phyloP scores from a whole-genome alignment of 1,284 basidiomycete species.

The Sporisorium reilianum region DNA sequence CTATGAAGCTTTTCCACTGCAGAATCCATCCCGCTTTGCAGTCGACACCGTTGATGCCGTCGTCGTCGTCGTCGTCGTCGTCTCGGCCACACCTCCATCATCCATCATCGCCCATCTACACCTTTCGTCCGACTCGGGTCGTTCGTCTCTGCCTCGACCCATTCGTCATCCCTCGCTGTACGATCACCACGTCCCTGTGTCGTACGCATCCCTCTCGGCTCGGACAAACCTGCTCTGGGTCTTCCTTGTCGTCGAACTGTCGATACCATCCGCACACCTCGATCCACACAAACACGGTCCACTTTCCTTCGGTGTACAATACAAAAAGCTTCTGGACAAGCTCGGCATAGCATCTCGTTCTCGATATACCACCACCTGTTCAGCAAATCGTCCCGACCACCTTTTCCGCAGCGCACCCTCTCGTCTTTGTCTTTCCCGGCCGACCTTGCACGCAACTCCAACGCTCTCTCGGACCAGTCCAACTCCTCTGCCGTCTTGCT shows the following conservation, averaged over 20 bases:
- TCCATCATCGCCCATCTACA: slow-evolving; percentile 1
- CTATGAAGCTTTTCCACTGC: no score
- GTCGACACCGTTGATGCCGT: no score
- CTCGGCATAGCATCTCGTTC: slow-evolving; percentile 8
- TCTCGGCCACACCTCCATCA: neutral
- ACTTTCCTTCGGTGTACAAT: slow-evolving; percentile 19
- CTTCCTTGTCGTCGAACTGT: no score
- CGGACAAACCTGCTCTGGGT: no score
- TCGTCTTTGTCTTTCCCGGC: neutral
- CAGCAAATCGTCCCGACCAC: neutral
- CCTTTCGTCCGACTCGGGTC: neutral
- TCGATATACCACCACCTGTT: slow-evolving; percentile 10
- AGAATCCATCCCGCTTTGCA: no score
- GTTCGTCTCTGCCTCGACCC: neutral
- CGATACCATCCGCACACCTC: slow-evolving; percentile 21
- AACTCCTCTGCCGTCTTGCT: neutral
- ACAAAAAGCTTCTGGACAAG: slow-evolving; percentile 3
- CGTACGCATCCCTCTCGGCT: neutral
- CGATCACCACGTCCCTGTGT: neutral
- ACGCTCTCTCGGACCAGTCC: neutral
- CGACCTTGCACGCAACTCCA: neutral
- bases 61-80: no score
- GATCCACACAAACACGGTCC: neutral
- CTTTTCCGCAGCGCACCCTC: neutral
- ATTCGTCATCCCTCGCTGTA: neutral